Conservation (phyloP, 257 asterid genomes). For the Solanum habrochaites region DNA sequence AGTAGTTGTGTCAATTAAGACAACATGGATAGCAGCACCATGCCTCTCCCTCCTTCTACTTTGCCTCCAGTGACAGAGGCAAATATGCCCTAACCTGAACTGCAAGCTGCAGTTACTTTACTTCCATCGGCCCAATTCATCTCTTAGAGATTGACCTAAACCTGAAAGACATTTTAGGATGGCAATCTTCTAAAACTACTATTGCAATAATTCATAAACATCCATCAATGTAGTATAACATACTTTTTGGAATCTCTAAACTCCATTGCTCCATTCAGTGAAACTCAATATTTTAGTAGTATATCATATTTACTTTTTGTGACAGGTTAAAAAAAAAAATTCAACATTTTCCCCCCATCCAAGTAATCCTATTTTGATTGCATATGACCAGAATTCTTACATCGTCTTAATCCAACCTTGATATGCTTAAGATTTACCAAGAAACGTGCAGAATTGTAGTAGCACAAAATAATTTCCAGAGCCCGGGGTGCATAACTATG, state of each 20-base stretch:
- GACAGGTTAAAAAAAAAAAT: not conserved
- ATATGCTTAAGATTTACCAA: not conserved
- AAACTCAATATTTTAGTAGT: not conserved
- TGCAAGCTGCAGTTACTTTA: slow-evolving; percentile 85
- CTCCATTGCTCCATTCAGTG: too few species aligned
- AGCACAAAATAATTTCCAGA: not conserved
- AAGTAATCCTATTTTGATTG: not conserved
- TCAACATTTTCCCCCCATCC: too few species aligned
- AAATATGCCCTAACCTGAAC: slow-evolving; percentile 65
- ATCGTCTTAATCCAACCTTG: not conserved
- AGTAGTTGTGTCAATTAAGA: slow-evolving; percentile 55
- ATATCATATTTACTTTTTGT: not conserved
- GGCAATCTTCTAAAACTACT: not conserved
- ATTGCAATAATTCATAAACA: not conserved
- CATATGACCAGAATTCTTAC: not conserved
- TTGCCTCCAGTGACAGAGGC: slow-evolving; percentile 95
- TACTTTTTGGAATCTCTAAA: too few species aligned
- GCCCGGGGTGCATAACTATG: not conserved
- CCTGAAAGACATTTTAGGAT: slow-evolving; percentile 13
- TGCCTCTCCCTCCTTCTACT: slow-evolving; percentile 98
- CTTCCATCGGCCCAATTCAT: slow-evolving; percentile 89
- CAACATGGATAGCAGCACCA: slow-evolving; percentile 84
- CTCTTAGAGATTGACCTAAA: slow-evolving; percentile 76
- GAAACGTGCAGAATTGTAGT: not conserved
- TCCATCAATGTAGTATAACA: not conserved